Evolutionary conservation across 106 monocot genomes (phyloP).

Genomic region (Acorus gramineus): DNA sequence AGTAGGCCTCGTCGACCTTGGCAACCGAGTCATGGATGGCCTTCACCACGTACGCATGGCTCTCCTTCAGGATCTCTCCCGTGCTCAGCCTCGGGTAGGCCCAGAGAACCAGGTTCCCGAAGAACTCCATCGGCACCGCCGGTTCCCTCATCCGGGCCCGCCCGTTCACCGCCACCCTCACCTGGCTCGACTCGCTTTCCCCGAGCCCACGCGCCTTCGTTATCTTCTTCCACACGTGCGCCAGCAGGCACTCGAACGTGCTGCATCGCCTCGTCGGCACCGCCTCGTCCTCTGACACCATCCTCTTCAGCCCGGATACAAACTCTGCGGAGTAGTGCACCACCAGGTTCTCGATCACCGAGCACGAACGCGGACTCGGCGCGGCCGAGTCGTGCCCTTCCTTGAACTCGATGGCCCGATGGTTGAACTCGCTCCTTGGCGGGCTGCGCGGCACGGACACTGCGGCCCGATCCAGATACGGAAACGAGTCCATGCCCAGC

Average conservation of each 20-base stretch:
- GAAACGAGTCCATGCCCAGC: constrained; percentile 7
- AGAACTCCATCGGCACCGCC: neutral
- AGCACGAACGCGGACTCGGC: no score
- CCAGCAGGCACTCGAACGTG: constrained; percentile 25
- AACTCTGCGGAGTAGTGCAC: constrained; percentile 13
- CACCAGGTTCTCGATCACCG: no score
- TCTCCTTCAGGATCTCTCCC: constrained; percentile 1
- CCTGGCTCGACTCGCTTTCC: neutral
- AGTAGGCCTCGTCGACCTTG: constrained; percentile 6
- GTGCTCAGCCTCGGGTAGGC: constrained; percentile 2
- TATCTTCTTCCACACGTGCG: constrained; percentile 22
- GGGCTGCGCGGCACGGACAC: constrained; percentile 14
- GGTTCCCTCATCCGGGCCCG: neutral
- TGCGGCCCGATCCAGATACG: constrained; percentile 11
- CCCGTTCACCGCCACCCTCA: neutral
- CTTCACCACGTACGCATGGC: neutral
- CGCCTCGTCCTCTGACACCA: neutral
- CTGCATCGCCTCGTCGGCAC: constrained; percentile 1
- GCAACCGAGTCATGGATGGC: constrained; percentile 1
- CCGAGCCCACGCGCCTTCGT: constrained; percentile 5
- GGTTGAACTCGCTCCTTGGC: constrained; percentile 16
- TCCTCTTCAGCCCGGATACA: constrained; percentile 11
- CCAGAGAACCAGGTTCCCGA: constrained; percentile 9
- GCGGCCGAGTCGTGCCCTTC: neutral
- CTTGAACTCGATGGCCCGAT: constrained; percentile 15